A percentile compares a stretch with the other conserved stretches of the same genome.
phyloP scores from a whole-genome alignment of 768 basidiomycete genomes.

The Lyophyllum decastes region DNA sequence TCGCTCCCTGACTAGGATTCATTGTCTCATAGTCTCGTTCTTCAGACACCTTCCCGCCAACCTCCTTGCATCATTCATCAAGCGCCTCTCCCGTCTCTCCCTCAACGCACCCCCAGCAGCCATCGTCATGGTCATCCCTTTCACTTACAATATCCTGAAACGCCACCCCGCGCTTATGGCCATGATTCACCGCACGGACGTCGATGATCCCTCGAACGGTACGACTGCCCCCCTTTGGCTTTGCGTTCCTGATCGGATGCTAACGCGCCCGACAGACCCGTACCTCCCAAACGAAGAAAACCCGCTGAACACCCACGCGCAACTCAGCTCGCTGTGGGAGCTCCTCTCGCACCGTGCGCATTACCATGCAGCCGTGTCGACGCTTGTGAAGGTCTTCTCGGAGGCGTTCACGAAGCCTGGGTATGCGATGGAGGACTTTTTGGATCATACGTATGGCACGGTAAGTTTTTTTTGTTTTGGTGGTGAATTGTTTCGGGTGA shows the following conservation, averaged over 20 bases:
- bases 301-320: constrained; percentile 75
- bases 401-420: constrained; percentile 94
- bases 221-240: not conserved
- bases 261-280: constrained; percentile 45
- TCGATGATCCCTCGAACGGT: constrained; percentile 38
- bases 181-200: constrained; percentile 79
- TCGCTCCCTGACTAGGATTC: not conserved
- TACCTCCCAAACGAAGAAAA: constrained; percentile 69
- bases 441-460: constrained; percentile 90
- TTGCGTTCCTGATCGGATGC: not conserved
- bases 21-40: not conserved
- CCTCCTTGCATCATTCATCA: constrained; percentile 94
- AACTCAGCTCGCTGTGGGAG: constrained; percentile 94
- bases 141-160: constrained; percentile 93
- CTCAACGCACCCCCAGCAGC: constrained; percentile 87
- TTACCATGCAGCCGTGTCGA: constrained; percentile 87
- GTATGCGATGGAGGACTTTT: constrained; percentile 92
- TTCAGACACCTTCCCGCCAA: constrained; percentile 80
- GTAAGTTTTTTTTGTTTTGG: constrained; percentile 42
- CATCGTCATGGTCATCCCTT: constrained; percentile 87
- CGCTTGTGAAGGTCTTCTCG: constrained; percentile 79
- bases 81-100: constrained; percentile 84
- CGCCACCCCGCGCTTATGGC: constrained; percentile 88
- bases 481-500: not conserved
- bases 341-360: constrained; percentile 76